Evolutionary conservation across 2,329 filamentous ascomycete genomes (phyloP), one percentile per base, ranked within the genome.

Genomic region (Alternaria dauci): DNA sequence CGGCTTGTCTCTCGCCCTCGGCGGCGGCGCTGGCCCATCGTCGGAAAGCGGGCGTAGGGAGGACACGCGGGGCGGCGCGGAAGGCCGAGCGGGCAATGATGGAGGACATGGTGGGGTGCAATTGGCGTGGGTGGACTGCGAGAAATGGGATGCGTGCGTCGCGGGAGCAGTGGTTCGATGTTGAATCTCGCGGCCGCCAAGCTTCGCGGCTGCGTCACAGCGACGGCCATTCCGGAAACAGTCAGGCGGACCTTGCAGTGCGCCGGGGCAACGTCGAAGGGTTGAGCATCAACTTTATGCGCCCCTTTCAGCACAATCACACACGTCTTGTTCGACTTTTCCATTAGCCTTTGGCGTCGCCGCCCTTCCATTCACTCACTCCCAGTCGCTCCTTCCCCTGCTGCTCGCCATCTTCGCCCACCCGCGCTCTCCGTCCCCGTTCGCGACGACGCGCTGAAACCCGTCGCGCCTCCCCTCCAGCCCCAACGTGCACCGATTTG

Each of bases 41-140:
- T 63, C 75, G 74, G 56, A 71, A 63, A 51, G 67, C 63, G 36
- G 73, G 61, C 68, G 77, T 53, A 63, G 76, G 73, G 70, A 76
- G 78, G 75, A 82, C 77, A 79, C 79, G 76, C 66, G 79, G 81
- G 60, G 81, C 73, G 58, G 81, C 81, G 66, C 80, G 78, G 73
- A 83, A 79, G 68, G 81, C 81, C 61, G 79, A 71, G 71, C 81
- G 79, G 68, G 80, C 76, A 62, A 75, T 63, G 66, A 83, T 79
- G 65, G 81, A 79, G 61, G 81, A 81, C 81, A 84, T 84, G 61
- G 61, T 76, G 75, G 43, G 48, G 62, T 26, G 36, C 18, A 41
- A 23, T 32, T 46, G 52, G 44, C 30, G 46, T 42, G 43, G 56
- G 26, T 47, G 51, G 18, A 20, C 60, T 59, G 59, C 57, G 58